Conservation (phyloP, 2,329 filamentous ascomycete genomes). For the Aureobasidium sp. region DNA sequence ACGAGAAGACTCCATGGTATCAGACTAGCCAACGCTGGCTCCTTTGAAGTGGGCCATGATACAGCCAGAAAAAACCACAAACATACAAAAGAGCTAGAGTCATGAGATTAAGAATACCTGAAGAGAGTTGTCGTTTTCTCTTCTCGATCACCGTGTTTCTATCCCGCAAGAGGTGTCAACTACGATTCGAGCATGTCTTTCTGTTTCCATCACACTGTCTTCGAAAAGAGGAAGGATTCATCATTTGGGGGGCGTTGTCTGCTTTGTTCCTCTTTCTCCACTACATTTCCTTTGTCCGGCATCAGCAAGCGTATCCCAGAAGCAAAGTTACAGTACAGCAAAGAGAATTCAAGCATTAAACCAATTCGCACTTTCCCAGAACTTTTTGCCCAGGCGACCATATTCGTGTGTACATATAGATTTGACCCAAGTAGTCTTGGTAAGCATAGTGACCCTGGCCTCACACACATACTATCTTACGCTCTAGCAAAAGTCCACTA, state of each 20-base stretch:
- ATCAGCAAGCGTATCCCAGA: conserved; percentile 10
- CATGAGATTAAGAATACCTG: not conserved
- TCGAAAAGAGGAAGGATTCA: not conserved
- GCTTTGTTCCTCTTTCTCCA: not conserved
- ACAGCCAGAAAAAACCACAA: not conserved
- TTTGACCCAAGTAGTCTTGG: too few species aligned
- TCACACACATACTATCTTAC: too few species aligned
- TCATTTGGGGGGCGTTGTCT: conserved; percentile 4
- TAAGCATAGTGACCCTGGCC: too few species aligned
- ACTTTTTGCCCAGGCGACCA: not conserved
- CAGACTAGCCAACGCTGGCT: conserved; percentile 11
- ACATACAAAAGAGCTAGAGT: not conserved
- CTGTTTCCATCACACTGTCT: not conserved
- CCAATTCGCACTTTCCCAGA: not conserved
- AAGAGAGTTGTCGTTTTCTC: not conserved
- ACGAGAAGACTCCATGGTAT: conserved; percentile 6
- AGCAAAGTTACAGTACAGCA: not conserved
- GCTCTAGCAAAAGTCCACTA: too few species aligned
- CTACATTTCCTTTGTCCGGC: not conserved
- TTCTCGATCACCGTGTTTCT: not conserved
- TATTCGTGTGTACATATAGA: not conserved
- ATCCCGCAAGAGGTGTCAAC: not conserved
- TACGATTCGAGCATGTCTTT: not conserved
- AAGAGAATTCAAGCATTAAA: not conserved
- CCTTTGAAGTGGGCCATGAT: not conserved